Percentiles rank a stretch among this genome's conserved stretches.
These are phyloP conservation scores for Collybia sordida DNA, from an alignment of 768 basidiomycete species.

Conservation along the genomic window DNA sequence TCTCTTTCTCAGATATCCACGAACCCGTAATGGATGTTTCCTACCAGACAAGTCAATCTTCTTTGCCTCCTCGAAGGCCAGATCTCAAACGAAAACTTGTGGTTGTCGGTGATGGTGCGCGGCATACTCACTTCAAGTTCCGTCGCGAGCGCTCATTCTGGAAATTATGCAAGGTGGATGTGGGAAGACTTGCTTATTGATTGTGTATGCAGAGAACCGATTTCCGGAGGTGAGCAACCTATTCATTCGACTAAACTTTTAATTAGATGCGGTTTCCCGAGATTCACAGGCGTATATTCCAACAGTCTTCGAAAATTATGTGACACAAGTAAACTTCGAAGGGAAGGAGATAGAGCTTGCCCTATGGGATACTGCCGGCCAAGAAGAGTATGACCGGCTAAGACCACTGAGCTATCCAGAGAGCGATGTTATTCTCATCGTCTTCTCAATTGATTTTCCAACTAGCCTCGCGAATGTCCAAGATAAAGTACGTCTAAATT, in stretches of 20 bases:
- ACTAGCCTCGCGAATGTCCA: slow-evolving; percentile 87
- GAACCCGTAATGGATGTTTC: slow-evolving; percentile 24
- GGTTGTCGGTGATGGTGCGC: slow-evolving; percentile 83
- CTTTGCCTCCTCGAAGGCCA: slow-evolving; percentile 50
- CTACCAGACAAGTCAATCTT: slow-evolving; percentile 21
- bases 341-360: slow-evolving; percentile 91
- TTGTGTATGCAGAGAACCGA: slow-evolving; percentile 94
- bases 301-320: slow-evolving; percentile 94
- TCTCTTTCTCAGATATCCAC: slow-evolving; percentile 1
- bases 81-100: slow-evolving; percentile 87
- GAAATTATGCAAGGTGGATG: slow-evolving; percentile 60
- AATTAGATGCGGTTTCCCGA: slow-evolving; percentile 16
- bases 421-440: slow-evolving; percentile 89
- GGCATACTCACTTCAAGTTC: slow-evolving; percentile 7
- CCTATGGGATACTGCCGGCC: slow-evolving; percentile 98
- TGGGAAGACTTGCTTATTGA: slow-evolving; percentile 93
- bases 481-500: slow-evolving; percentile 63
- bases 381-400: slow-evolving; percentile 94
- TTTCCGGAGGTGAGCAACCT: slow-evolving; percentile 79
- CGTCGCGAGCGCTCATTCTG: slow-evolving; percentile 8
- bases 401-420: slow-evolving; percentile 86
- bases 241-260: slow-evolving; percentile 8
- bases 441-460: slow-evolving; percentile 93
- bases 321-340: slow-evolving; percentile 83
- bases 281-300: slow-evolving; percentile 79